Percentiles rank a stretch among this genome's conserved stretches.
Conservation (phyloP, 192 early-diverging fungal species). For the Podila epicladia region DNA sequence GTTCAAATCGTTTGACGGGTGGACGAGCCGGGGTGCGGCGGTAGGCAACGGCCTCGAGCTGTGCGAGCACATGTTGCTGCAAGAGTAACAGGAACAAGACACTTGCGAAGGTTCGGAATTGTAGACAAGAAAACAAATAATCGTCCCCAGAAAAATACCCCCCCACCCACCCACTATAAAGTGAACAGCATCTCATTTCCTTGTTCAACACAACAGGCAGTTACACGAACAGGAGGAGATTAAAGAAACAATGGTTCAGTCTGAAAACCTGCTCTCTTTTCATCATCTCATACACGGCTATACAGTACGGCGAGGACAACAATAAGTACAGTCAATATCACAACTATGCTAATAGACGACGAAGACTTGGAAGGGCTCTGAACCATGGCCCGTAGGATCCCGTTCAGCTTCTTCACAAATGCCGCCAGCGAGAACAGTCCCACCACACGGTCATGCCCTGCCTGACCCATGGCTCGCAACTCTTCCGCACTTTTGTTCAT, state of each 20-base stretch:
- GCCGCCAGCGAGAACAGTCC: slow-evolving; percentile 69
- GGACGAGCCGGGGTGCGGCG: slow-evolving; percentile 11
- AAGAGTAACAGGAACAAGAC: neutral
- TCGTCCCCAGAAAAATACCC: no score
- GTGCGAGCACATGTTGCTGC: slow-evolving; percentile 20
- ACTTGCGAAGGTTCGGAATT: neutral
- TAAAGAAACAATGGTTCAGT: no score
- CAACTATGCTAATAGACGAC: neutral
- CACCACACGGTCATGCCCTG: slow-evolving; percentile 69
- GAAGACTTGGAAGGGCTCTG: neutral
- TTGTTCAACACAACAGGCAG: no score
- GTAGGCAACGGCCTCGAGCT: slow-evolving; percentile 14
- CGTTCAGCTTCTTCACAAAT: slow-evolving; percentile 77
- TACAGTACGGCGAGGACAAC: slow-evolving; percentile 13
- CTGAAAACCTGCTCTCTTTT: neutral
- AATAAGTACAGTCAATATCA: neutral
- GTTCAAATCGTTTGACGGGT: slow-evolving; percentile 17
- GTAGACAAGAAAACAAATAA: no score
- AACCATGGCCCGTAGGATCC: slow-evolving; percentile 58
- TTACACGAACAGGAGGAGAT: neutral
- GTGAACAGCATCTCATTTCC: no score
- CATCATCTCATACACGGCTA: neutral
- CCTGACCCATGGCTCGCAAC: slow-evolving; percentile 67
- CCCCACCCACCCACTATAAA: no score
- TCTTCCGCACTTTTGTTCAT: slow-evolving; percentile 51